Base-by-base conservation (phyloP, 495 filamentous ascomycete species). In the Aspergillus egyptiacus region DNA sequence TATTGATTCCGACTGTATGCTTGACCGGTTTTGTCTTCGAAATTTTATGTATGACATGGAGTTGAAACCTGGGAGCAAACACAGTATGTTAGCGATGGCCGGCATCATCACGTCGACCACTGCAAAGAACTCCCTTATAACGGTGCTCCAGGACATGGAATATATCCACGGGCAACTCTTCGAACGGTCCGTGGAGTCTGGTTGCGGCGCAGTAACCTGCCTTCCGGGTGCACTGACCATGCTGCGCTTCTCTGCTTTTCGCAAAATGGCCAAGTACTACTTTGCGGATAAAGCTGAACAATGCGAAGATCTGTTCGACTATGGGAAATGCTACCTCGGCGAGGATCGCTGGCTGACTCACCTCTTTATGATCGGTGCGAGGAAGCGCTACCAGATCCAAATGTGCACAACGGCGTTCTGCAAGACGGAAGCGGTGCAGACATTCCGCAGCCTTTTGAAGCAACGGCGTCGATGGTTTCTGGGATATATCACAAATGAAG, bases 21-120 rank as follows among this genome's bases (percentile, higher is more conserved):
- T 97, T 31, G 91, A 98, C 69, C 80, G 81, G 46, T 79, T 91
- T 20, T 97, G 93, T 65, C 79, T 98, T 52, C 91, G 96, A 65
- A 98, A 98, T 56, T 96, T 98, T 64, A 88, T 98, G 70, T 97
- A 94, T 63, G 93, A 96, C 60, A 98, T 98, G 93, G 91, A 98
- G 64, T 74, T 98, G 20, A 96, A 93, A 67, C 91, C 93, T 3
- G 90, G 91, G 19, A 95, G 89, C 70, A 83, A 87, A 60, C 80
- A 84, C 53, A 90, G 90, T 64, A 96, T 96, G 91, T 71, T 97
- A 52, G 93, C 93, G 28, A 97, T 97, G 93, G 97, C 93, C 3
- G 93, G 93, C 8, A 87, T 98, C 53, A 97, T 98, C 57, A 98
- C 93, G 2, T 87, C 89, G 1, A 98, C 93, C 0, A 96, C 93